A percentile compares a stretch with the other conserved stretches of the same genome.
Conservation (phyloP, 441 rosid species). For the Eruca vesicaria region DNA sequence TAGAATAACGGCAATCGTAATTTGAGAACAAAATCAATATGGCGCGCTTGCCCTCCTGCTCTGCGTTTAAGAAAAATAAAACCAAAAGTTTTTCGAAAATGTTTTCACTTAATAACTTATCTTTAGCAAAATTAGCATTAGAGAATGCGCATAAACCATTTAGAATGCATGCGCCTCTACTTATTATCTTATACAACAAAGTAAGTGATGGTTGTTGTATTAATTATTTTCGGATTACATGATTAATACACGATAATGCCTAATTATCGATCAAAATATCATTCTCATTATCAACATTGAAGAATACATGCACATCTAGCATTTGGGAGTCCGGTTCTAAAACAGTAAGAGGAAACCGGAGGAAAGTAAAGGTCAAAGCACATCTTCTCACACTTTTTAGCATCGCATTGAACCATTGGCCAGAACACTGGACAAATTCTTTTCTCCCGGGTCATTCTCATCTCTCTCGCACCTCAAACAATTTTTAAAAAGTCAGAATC, state of each 20-base stretch:
- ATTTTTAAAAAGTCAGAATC: background rate
- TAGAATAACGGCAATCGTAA: constrained; percentile 9
- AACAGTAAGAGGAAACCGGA: constrained; percentile 7
- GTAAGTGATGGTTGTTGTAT: background rate
- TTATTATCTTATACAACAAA: background rate
- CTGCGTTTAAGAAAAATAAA: background rate
- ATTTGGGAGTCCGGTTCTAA: background rate
- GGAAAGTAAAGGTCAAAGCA: constrained; percentile 16
- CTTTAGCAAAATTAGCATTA: background rate
- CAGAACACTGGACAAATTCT: constrained; percentile 2
- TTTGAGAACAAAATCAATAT: background rate
- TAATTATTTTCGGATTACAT: background rate
- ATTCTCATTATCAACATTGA: constrained; percentile 1
- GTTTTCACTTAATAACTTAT: background rate
- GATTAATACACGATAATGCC: background rate
- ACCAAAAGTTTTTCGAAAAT: background rate
- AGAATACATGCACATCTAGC: constrained; percentile 25
- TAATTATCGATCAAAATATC: background rate
- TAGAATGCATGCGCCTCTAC: background rate
- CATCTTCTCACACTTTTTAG: constrained; percentile 13
- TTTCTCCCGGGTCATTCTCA: background rate
- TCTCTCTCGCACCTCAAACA: constrained; percentile 26
- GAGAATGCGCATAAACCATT: background rate
- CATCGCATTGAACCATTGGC: constrained; percentile 32
- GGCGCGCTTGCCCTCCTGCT: background rate